These are phyloP conservation scores for Pythium grandisporangium DNA, from an alignment of 352 stramenopile species.

Conservation along the genomic window DNA sequence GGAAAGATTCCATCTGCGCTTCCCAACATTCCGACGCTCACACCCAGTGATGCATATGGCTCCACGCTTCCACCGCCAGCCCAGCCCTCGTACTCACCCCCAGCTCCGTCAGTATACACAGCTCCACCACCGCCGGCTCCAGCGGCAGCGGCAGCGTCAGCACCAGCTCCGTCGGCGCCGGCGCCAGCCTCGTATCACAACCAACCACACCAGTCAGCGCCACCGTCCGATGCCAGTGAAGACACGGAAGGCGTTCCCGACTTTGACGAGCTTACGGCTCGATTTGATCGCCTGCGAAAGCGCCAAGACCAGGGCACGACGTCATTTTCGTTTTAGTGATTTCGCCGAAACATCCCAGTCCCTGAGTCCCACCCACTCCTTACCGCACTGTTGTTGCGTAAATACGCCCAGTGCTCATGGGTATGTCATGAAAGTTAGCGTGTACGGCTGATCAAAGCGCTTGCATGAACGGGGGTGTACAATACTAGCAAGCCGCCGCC, in stretches of 20 bases:
- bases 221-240: slow-evolving; percentile 3
- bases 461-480: too few species aligned
- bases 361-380: too few species aligned
- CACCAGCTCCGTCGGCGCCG: slow-evolving; percentile 1
- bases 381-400: too few species aligned
- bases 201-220: neutral
- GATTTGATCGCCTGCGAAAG: slow-evolving; percentile 87
- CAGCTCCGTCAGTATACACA: neutral
- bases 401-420: too few species aligned
- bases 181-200: slow-evolving; percentile 5
- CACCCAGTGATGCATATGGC: slow-evolving; percentile 9
- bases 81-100: neutral
- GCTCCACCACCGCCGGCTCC: neutral
- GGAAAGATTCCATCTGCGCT: slow-evolving; percentile 33
- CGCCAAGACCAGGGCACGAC: slow-evolving; percentile 45
- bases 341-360: too few species aligned
- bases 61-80: slow-evolving; percentile 2
- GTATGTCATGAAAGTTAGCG: too few species aligned
- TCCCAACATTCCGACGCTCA: slow-evolving; percentile 22
- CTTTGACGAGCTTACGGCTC: slow-evolving; percentile 91
- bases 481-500: too few species aligned
- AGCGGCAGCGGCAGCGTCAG: neutral
- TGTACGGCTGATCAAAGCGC: too few species aligned
- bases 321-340: slow-evolving; percentile 61
- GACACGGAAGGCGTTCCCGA: slow-evolving; percentile 49